Evolutionary conservation across 2,329 filamentous ascomycete genomes (phyloP).

Genomic region (Fonsecaea nubica): DNA sequence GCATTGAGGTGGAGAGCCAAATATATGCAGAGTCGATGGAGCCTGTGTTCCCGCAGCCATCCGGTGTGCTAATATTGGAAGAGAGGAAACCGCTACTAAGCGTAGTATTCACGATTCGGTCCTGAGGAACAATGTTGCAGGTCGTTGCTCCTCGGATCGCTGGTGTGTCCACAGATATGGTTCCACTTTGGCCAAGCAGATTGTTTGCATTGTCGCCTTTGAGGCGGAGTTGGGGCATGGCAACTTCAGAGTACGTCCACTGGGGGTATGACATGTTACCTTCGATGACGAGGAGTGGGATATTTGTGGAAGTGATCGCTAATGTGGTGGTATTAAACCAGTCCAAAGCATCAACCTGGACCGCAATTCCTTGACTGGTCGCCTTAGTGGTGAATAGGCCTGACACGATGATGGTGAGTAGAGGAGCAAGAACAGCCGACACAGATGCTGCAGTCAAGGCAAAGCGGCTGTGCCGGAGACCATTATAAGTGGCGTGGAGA

Average conservation of each 20-base stretch:
- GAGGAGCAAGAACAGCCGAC: slow-evolving; percentile 37
- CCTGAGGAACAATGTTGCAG: slow-evolving; percentile 30
- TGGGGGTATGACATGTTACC: slow-evolving; percentile 36
- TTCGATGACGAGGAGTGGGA: slow-evolving; percentile 31
- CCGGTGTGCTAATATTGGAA: slow-evolving; percentile 31
- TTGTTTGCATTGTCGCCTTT: background rate
- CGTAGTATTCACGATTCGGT: slow-evolving; percentile 23
- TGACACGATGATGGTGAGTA: slow-evolving; percentile 40
- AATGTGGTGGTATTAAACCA: slow-evolving; percentile 33
- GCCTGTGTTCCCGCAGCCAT: slow-evolving; percentile 31
- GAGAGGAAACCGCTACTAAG: slow-evolving; percentile 10
- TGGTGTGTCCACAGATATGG: slow-evolving; percentile 25
- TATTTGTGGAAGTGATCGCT: slow-evolving; percentile 3
- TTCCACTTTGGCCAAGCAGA: slow-evolving; percentile 5
- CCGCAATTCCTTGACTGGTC: slow-evolving; percentile 25
- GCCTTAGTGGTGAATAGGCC: slow-evolving; percentile 40
- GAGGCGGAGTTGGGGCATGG: slow-evolving; percentile 21
- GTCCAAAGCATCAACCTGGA: slow-evolving; percentile 39
- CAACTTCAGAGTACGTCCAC: slow-evolving; percentile 34
- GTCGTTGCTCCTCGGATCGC: slow-evolving; percentile 28
- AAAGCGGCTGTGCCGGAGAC: slow-evolving; percentile 30
- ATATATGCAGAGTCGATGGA: slow-evolving; percentile 10
- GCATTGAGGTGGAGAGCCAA: slow-evolving; percentile 11
- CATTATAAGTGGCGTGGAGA: slow-evolving; percentile 28
- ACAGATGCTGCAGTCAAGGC: slow-evolving; percentile 36